A percentile compares a stretch with the other conserved stretches of the same genome.
These are phyloP conservation scores for Hericium alpestre DNA, from an alignment of 768 basidiomycete genomes.

Conservation along the genomic window DNA sequence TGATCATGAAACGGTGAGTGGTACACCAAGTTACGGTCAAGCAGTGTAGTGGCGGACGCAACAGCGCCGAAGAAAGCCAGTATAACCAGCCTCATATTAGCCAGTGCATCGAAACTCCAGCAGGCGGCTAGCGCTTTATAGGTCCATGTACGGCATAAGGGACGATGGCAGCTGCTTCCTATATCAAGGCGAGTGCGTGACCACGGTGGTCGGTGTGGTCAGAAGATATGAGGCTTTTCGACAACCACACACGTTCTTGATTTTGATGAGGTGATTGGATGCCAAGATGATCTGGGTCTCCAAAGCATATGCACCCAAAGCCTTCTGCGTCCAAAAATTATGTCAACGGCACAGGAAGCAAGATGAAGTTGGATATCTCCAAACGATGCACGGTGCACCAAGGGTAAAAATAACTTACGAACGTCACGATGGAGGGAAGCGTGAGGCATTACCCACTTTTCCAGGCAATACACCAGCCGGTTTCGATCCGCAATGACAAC, in stretches of 20 bases:
- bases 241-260: not conserved
- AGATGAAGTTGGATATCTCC: not conserved
- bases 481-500: too few relatives aligned
- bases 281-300: not conserved
- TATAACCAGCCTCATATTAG: not conserved
- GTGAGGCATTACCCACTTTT: too few relatives aligned
- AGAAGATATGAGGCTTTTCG: too few relatives aligned
- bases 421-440: too few relatives aligned
- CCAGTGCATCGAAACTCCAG: too few relatives aligned
- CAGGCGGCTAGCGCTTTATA: too few relatives aligned
- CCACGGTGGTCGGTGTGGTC: too few relatives aligned
- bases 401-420: too few relatives aligned
- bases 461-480: too few relatives aligned
- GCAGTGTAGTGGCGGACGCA: constrained; percentile 6
- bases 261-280: not conserved
- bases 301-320: not conserved
- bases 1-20: constrained; percentile 25
- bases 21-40: constrained; percentile 33
- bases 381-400: not conserved
- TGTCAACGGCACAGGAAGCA: not conserved
- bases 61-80: not conserved
- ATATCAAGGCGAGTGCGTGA: too few relatives aligned
- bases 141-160: too few relatives aligned
- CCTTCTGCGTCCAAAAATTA: not conserved
- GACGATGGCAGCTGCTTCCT: too few relatives aligned